phyloP scores from a whole-genome alignment of 441 rosid genomes.

The Populus tomentosa region DNA sequence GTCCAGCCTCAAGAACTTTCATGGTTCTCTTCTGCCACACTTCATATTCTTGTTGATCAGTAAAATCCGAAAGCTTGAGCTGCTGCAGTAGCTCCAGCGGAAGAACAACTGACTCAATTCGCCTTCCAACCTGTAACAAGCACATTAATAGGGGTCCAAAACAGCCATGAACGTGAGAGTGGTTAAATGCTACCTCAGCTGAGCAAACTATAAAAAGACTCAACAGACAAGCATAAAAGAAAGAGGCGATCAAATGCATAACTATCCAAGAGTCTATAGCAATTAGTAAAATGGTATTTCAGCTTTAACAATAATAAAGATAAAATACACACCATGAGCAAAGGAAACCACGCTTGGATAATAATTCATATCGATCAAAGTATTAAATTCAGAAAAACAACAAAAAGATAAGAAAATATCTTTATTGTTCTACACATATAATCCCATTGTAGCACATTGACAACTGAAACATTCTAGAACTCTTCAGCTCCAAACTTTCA shows the following conservation, averaged over 20 bases:
- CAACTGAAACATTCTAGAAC: neutral
- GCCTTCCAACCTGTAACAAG: slow-evolving; percentile 68
- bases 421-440: neutral
- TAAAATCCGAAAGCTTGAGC: slow-evolving; percentile 80
- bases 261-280: neutral
- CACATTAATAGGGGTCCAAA: neutral
- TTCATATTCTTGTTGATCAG: slow-evolving; percentile 80
- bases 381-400: neutral
- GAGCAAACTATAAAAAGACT: neutral
- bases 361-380: neutral
- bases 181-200: neutral
- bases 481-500: neutral
- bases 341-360: neutral
- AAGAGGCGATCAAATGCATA: neutral
- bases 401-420: neutral
- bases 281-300: neutral
- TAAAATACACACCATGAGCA: neutral
- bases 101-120: slow-evolving; percentile 81
- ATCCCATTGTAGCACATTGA: neutral
- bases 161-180: neutral
- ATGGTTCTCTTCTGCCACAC: slow-evolving; percentile 84
- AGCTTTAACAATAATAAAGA: neutral
- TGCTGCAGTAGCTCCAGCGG: slow-evolving; percentile 93
- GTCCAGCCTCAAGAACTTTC: slow-evolving; percentile 86
- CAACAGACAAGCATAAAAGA: neutral